These are phyloP conservation scores for Sicyos edulis DNA, from an alignment of 306 rosid species.

Conservation along the genomic window DNA sequence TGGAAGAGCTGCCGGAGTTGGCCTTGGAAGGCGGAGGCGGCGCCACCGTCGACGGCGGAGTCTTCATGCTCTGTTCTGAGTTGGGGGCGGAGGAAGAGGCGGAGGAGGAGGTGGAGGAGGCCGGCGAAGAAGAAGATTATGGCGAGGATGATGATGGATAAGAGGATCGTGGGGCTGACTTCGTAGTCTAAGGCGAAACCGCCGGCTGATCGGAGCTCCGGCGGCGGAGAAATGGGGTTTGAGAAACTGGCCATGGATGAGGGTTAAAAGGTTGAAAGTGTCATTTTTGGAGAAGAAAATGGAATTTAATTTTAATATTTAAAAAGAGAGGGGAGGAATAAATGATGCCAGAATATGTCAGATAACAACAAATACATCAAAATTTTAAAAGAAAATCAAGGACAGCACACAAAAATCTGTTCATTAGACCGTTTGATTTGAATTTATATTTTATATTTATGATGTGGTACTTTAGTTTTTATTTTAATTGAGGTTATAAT, in stretches of 20 bases:
- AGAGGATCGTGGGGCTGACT: slow-evolving; percentile 66
- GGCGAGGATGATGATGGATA: slow-evolving; percentile 63
- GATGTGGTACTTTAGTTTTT: neutral
- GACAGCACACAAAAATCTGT: neutral
- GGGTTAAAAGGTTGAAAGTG: neutral
- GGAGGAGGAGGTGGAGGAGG: slow-evolving; percentile 74
- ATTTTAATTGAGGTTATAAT: neutral
- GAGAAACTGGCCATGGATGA: slow-evolving; percentile 9
- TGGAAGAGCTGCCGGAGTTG: slow-evolving; percentile 89
- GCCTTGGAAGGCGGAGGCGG: slow-evolving; percentile 78
- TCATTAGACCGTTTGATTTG: slow-evolving; percentile 8
- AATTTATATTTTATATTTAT: neutral
- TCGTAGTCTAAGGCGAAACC: slow-evolving; percentile 35
- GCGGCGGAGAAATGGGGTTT: neutral
- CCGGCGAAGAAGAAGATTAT: slow-evolving; percentile 85
- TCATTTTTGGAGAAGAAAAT: neutral
- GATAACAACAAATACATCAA: slow-evolving; percentile 22
- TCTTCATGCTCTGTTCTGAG: slow-evolving; percentile 54
- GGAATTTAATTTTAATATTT: slow-evolving; percentile 14
- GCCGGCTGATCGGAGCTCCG: slow-evolving; percentile 25
- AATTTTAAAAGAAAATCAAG: neutral
- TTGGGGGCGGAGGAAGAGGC: slow-evolving; percentile 58
- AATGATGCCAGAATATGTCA: slow-evolving; percentile 34
- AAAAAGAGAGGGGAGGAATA: slow-evolving; percentile 20
- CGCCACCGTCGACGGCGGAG: slow-evolving; percentile 37